Percentiles rank a stretch among this genome's conserved stretches.
Evolutionary conservation across 2,329 filamentous ascomycete genomes (phyloP).

Genomic region (Monosporascus ibericus): DNA sequence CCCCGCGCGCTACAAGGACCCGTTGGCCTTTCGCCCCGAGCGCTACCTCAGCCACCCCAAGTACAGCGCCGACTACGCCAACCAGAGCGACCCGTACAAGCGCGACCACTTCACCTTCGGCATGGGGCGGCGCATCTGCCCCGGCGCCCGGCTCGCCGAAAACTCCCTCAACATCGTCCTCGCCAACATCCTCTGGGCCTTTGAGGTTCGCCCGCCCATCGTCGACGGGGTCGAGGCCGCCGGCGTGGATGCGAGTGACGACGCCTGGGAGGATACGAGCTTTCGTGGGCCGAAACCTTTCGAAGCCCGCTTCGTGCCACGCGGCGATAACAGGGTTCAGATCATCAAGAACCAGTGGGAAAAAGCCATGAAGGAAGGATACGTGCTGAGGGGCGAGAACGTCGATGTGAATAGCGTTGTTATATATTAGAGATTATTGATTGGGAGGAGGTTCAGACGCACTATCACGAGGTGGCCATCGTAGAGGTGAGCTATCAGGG

Average conservation of each 20-base stretch:
- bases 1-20: slow-evolving; percentile 12
- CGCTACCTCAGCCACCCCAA: slow-evolving; percentile 9
- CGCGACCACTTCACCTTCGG: slow-evolving; percentile 39
- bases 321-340: not conserved
- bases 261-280: slow-evolving; percentile 4
- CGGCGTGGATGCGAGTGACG: slow-evolving; percentile 1
- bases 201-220: slow-evolving; percentile 20
- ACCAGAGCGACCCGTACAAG: slow-evolving; percentile 17
- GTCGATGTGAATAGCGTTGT: slow-evolving; percentile 9
- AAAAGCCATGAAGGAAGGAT: slow-evolving; percentile 10
- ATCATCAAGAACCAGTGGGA: slow-evolving; percentile 9
- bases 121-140: slow-evolving; percentile 38
- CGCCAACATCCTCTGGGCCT: slow-evolving; percentile 37
- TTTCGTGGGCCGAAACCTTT: slow-evolving; percentile 11
- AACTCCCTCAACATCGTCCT: slow-evolving; percentile 27
- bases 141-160: slow-evolving; percentile 41
- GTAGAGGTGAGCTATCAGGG: too few species aligned
- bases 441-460: too few species aligned
- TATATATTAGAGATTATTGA: too few species aligned
- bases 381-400: slow-evolving; percentile 5
- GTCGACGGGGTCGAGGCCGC: slow-evolving; percentile 4
- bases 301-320: slow-evolving; percentile 8
- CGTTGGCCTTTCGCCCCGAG: slow-evolving; percentile 11
- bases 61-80: slow-evolving; percentile 15
- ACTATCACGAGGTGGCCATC: too few species aligned